phyloP scores from a whole-genome alignment of 2,329 filamentous ascomycete species.

The Camillea tinctor region DNA sequence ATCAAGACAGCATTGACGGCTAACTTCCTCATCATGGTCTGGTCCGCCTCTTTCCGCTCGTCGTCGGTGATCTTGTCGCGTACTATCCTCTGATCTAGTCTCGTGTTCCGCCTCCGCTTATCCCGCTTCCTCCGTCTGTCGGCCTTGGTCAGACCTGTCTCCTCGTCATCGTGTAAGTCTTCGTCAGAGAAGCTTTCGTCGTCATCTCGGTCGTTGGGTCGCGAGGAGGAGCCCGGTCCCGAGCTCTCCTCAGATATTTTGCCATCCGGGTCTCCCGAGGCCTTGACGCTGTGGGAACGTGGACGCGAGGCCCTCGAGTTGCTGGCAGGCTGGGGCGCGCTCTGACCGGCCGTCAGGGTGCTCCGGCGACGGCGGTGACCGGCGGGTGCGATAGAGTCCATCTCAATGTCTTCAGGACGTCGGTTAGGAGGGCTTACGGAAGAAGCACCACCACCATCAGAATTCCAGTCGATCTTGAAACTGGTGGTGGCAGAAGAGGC shows the following conservation, averaged over 20 bases:
- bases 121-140: conserved; percentile 68
- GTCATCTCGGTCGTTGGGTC: conserved; percentile 38
- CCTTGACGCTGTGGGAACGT: conserved; percentile 28
- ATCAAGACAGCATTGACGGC: conserved; percentile 80
- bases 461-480: conserved; percentile 32
- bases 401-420: conserved; percentile 49
- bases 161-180: conserved; percentile 80
- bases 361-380: conserved; percentile 56
- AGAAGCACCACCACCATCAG: conserved; percentile 27
- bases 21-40: conserved; percentile 66
- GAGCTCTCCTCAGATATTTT: conserved; percentile 48
- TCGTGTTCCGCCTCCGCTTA: conserved; percentile 65
- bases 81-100: conserved; percentile 68
- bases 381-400: conserved; percentile 49
- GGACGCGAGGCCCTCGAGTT: conserved; percentile 22
- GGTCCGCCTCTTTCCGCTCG: conserved; percentile 74
- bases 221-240: conserved; percentile 18
- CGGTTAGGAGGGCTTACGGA: conserved; percentile 24
- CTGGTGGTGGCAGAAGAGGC: conserved; percentile 35
- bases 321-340: conserved; percentile 19
- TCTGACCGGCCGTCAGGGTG: conserved; percentile 47
- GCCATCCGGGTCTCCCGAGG: conserved; percentile 37
- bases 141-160: conserved; percentile 77
- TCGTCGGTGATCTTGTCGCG: conserved; percentile 63
- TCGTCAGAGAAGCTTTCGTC: conserved; percentile 67